phyloP scores from a whole-genome alignment of 2,329 filamentous ascomycete species.

The Aspergillus floridensis region DNA sequence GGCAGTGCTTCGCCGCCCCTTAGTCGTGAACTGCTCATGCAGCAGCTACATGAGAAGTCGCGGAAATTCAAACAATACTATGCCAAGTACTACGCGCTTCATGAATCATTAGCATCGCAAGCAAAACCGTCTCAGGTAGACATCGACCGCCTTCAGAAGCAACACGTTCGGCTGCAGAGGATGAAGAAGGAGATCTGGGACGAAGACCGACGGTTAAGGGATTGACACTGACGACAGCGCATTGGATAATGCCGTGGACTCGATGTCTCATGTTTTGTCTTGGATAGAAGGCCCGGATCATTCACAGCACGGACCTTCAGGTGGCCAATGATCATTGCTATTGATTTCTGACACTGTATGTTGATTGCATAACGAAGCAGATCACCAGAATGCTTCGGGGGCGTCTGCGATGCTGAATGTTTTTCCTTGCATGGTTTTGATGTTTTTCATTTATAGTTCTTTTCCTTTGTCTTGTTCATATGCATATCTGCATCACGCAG shows the following conservation, averaged over 20 bases:
- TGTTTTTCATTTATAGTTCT: slow-evolving; percentile 9
- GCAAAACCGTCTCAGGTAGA: slow-evolving; percentile 49
- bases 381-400: slow-evolving; percentile 11
- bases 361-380: slow-evolving; percentile 17
- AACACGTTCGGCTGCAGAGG: slow-evolving; percentile 53
- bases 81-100: slow-evolving; percentile 56
- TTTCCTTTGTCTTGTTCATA: slow-evolving; percentile 5
- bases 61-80: slow-evolving; percentile 57
- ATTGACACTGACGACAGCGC: slow-evolving; percentile 18
- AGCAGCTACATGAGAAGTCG: slow-evolving; percentile 42
- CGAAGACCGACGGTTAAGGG: slow-evolving; percentile 39
- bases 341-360: slow-evolving; percentile 5
- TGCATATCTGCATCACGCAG: slow-evolving; percentile 10
- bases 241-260: slow-evolving; percentile 11
- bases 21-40: slow-evolving; percentile 35
- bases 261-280: slow-evolving; percentile 6
- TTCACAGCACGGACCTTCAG: slow-evolving; percentile 12
- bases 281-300: slow-evolving; percentile 3
- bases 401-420: slow-evolving; percentile 9
- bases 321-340: slow-evolving; percentile 8
- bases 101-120: slow-evolving; percentile 45
- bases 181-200: slow-evolving; percentile 60
- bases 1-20: slow-evolving; percentile 42
- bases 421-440: slow-evolving; percentile 3
- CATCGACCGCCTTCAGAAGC: slow-evolving; percentile 52